Base-by-base conservation (phyloP, 257 asterid species). In the Cordia subcordata region DNA sequence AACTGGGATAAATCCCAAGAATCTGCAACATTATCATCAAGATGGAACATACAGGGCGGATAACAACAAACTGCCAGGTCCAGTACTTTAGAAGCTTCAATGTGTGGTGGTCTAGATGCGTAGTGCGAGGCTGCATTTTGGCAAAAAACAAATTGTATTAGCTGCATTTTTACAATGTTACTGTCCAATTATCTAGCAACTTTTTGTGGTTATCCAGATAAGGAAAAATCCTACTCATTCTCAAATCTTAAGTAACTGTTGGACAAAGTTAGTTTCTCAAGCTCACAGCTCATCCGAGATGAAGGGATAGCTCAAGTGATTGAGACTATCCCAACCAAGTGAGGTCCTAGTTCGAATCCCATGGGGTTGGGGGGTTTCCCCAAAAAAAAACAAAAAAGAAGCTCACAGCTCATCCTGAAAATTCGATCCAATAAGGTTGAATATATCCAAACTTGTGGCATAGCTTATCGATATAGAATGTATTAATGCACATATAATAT, bases 11-110 rank as follows among this genome's bases (percentile, higher is more conserved):
- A 20, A 84, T 22, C 67, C 91, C 95, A 27, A 85, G 72, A 57
- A 82, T 60, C 64, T 86, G 95, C 60, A 92, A 60, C 5, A 77
- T 10, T 64, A 81, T 72, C 87, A 83, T 84, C 83, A 84, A 82
- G 66, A 84, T 58, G 65, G 99, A 81, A 67, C 94, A 88, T 21
- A 81, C 21, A 11, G 99, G 99, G 39, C 96, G 96, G 75, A 86
- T 67, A 52, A 81, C 55, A 44, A 92, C 95, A 71, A 92, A 92
- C 63, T 88, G 99, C 99, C 93, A 88, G 1, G 95, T 88, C 95
- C 92, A 88, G 56, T 82, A 55, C 71, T 88, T 84, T 35, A 92
- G 79, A 64, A 77, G 87, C 55, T 61, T 77, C 74, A 88, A 50
- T 4, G 90, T 86, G 54, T 52, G 83, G 58, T 82, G 87, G 74